Base-by-base conservation (phyloP, 768 basidiomycete genomes). In the Kwoniella pini region DNA sequence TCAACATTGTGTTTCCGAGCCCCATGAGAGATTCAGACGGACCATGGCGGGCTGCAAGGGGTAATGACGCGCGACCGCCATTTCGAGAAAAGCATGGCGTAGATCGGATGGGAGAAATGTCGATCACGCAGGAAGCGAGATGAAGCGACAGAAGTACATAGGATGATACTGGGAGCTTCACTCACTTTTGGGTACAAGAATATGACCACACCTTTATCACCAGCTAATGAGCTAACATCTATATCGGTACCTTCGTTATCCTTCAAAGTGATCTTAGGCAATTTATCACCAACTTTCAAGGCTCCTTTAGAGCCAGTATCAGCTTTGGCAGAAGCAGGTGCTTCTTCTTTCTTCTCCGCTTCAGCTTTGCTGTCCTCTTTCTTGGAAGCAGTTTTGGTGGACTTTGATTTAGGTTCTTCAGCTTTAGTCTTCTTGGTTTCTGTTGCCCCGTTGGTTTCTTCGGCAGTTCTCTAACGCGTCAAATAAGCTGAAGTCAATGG, bases 171-270 rank as follows among this genome's bases (percentile, higher is more conserved):
- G 28, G n/a, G n/a, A n/a, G n/a, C n/a, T n/a, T n/a, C 17, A 57
- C 71, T 54, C 53, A 73, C 75, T 70, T 77, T 78, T 36, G 79
- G 79, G 64, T 78, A 79, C 43, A 74, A 51, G 64, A 79, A 79
- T 60, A 97, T 77, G 30, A 97, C 84, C 9, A 89, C 83, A 0
- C 93, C 90, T 67, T 91, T 87, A 27, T 81, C 81, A 2, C 62
- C 72, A 4, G 86, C 82, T 39, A 94, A 79, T 4, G 81, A 82
- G 26, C 83, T 80, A 7, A 90, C 82, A 60, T 90, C 84, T 24
- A 91, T 80, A 54, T 92, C 89, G 60, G 89, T 86, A 43, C 82
- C 89, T 76, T 89, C 85, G 80, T 96, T 90, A 76, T 91, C 90
- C 58, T 91, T 87, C 61, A 98, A 80, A 4, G 81, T 84, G 62